Evolutionary conservation across 1,284 basidiomycete genomes (phyloP).

Genomic region (Boletus subluridellus): DNA sequence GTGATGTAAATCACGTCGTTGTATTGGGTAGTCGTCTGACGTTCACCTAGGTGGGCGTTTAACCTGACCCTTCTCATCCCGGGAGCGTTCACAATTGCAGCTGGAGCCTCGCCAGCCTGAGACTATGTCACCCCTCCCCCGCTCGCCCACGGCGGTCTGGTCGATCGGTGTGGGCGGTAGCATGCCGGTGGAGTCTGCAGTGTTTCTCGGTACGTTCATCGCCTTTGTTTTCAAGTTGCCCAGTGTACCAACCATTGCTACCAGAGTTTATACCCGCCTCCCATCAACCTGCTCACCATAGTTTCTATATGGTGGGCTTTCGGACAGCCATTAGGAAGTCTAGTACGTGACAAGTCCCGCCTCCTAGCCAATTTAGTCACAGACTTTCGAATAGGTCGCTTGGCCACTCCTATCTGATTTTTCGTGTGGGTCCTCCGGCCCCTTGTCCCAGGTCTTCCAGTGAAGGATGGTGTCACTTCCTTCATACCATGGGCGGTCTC

Average conservation of each 20-base stretch:
- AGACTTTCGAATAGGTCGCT: constrained; percentile 42
- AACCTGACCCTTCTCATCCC: constrained; percentile 72
- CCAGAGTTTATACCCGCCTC: constrained; percentile 57
- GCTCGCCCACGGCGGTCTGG: constrained; percentile 53
- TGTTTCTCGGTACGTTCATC: constrained; percentile 60
- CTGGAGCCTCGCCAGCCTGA: constrained; percentile 50
- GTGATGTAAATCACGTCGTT: constrained; percentile 26
- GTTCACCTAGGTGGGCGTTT: constrained; percentile 55
- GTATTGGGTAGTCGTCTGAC: constrained; percentile 6
- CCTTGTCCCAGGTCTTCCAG: no score
- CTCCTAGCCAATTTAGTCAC: neutral
- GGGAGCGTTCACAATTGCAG: constrained; percentile 62
- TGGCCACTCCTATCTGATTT: constrained; percentile 66
- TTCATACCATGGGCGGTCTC: no score
- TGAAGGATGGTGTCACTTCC: no score
- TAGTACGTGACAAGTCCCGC: constrained; percentile 38
- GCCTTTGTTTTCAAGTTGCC: neutral
- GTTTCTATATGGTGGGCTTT: constrained; percentile 67
- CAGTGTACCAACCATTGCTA: neutral
- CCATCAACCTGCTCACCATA: constrained; percentile 60
- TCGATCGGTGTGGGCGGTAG: constrained; percentile 70
- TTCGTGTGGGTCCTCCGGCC: constrained; percentile 42
- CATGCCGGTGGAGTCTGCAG: constrained; percentile 73
- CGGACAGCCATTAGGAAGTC: constrained; percentile 55
- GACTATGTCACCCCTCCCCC: constrained; percentile 45